Base-by-base conservation (phyloP, 805 yeast genomes). In the Ogataea trehaloabstinens region DNA sequence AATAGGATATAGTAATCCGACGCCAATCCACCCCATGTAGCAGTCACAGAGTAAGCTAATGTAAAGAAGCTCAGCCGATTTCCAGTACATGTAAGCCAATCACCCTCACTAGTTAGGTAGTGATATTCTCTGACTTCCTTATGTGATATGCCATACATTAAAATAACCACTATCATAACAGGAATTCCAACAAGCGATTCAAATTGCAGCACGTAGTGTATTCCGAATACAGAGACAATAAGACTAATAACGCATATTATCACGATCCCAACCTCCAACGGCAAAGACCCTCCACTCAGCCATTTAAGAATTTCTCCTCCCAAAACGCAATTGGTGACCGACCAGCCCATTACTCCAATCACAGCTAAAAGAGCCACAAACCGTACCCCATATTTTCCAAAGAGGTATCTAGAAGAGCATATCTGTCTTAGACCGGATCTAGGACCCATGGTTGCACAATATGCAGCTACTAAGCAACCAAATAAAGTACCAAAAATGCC, bases 11-110 rank as follows among this genome's bases (percentile, higher is more conserved):
- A 85, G 60, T 88, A 88, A 61, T 88, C 96, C 0, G 90, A 72
- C 0, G 95, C 86, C 44, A 85, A 75, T 2, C 90, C 82, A 31
- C 95, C 90, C 96, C 96, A 88, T 1, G 96, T 85, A 3, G 87
- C 76, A 3, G 95, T 86, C 33, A 83, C 80, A 20, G 95, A 80
- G 53, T 85, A 85, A 31, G 81, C 71, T 39, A 86, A 68, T 1
- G 88, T 74, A 52, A 87, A 85, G 60, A 79, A 85, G 11, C 86
- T 75, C 20, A 87, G 59, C 72, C 84, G 76, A 52, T 78, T 74
- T n/a, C 95, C 95, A 37, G 69, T 68, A 4, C 74, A 61, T 0
- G 85, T 75, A 12, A 56, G 46, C 3, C 58, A 10, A 37, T 63
- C 65, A 1, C 71, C 74, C 16, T 46, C 40, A 0, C 76, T 64